Evolutionary conservation across 805 yeast species (phyloP), one percentile per base, ranked within the genome.

Genomic region (Metschnikowia noctiluminum): DNA sequence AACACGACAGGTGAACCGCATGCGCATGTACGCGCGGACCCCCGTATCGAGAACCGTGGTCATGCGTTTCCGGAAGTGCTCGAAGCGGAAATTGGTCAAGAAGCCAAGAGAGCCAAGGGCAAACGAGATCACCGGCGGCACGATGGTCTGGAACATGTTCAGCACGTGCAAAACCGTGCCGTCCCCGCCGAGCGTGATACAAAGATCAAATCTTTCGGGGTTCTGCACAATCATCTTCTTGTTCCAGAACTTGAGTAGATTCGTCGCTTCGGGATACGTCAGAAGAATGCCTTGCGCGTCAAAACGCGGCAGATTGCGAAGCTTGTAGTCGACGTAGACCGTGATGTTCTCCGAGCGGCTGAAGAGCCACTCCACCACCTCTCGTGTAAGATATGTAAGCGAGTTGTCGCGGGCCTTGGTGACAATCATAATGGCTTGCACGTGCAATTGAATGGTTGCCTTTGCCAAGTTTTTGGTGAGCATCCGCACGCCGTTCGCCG

Each of bases 361-460:
- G 35, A 89, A 63, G 28, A 89, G 65, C 92, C 94, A 90, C 58
- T 82, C 89, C 1, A 89, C 84, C 55, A 90, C 71, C 59, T 87
- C 94, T 49, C 92, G 74, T 0, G 96, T 87, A 40, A 89, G 69
- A 59, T 80, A 83, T 7, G 87, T 81, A 45, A 90, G 69, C 7
- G 89, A 82, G 57, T 86, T 84, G 62, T 90, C 97, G 46, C 95
- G 76, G 1, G 95, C 94, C 64, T 89, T 89, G n/a, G 96, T 89
- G 15, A 90, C 90, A 12, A 89, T 80, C 81, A 89, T 77, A 15
- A 89, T 80, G 14, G 87, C 81, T 40, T 78, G 77, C 15, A 87
- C 82, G 47, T 85, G 84, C 16, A 89, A 65, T 57, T 82, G 83
- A 28, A 89, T 82, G 4, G 87, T 84, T 3, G 91, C 87, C 55